Percentiles rank a stretch among this genome's conserved stretches.
phyloP scores from a whole-genome alignment of 1,284 basidiomycete species.

The Fomitopsis palustris region DNA sequence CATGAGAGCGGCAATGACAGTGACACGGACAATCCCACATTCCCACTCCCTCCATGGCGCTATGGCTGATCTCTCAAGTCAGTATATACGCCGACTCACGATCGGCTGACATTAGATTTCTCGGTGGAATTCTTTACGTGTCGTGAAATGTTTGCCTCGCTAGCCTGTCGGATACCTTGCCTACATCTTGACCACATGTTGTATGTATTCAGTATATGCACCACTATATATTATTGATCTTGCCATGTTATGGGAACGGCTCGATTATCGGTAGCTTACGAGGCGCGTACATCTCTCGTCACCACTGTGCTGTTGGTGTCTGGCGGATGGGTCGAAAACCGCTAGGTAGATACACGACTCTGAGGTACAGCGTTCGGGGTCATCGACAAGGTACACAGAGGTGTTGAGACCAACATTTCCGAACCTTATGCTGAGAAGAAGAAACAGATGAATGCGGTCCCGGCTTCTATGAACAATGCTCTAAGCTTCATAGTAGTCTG shows the following conservation, averaged over 20 bases:
- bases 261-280: no score
- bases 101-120: neutral
- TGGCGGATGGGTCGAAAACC: no score
- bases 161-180: neutral
- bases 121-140: neutral
- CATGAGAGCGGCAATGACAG: conserved; percentile 4
- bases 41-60: conserved; percentile 12
- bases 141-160: neutral
- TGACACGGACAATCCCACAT: neutral
- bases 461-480: neutral
- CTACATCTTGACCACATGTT: neutral
- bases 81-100: neutral
- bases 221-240: neutral
- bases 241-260: no score
- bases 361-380: no score
- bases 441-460: neutral
- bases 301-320: no score
- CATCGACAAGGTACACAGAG: no score
- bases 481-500: conserved; percentile 71
- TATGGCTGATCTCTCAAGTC: neutral
- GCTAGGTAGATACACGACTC: no score
- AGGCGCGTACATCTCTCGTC: no score
- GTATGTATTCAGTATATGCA: neutral
- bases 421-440: no score
- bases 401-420: no score